A percentile compares a stretch with the other conserved stretches of the same genome.
Conservation (phyloP, 73 alveolate species). For the Symbiodinium pilosum region DNA sequence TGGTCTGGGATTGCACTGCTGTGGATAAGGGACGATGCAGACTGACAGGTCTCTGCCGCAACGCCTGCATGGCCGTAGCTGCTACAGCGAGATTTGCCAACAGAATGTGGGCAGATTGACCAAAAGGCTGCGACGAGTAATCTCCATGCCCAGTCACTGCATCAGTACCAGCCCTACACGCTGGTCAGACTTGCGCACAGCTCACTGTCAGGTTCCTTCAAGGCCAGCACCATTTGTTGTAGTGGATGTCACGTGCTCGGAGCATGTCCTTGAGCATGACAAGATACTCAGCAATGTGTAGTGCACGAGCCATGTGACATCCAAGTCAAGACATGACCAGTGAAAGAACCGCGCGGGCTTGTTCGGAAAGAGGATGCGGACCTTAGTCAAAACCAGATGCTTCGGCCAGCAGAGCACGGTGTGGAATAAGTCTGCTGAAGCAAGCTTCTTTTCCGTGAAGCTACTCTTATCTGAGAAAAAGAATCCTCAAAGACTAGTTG, state of each 20-base stretch:
- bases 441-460: too few species aligned
- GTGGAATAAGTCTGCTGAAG: too few species aligned
- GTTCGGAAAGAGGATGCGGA: constrained; percentile 88
- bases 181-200: too few species aligned
- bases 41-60: too few species aligned
- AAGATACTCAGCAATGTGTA: too few species aligned
- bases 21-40: too few species aligned
- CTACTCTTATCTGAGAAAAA: too few species aligned
- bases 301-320: too few species aligned
- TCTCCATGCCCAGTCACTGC: not conserved
- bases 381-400: not conserved
- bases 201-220: not conserved
- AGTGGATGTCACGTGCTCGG: constrained; percentile 92
- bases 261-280: constrained; percentile 30
- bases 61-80: not conserved
- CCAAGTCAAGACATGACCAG: not conserved
- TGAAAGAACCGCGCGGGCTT: constrained; percentile 28
- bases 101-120: not conserved
- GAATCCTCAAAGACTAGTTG: too few species aligned
- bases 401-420: too few species aligned
- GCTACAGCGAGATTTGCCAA: not conserved
- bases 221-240: constrained; percentile 44
- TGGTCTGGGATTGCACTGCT: too few species aligned
- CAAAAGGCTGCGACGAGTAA: not conserved
- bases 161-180: too few species aligned